phyloP scores from a whole-genome alignment of 768 basidiomycete species.

The Lanmaoa pseudosensibilis region DNA sequence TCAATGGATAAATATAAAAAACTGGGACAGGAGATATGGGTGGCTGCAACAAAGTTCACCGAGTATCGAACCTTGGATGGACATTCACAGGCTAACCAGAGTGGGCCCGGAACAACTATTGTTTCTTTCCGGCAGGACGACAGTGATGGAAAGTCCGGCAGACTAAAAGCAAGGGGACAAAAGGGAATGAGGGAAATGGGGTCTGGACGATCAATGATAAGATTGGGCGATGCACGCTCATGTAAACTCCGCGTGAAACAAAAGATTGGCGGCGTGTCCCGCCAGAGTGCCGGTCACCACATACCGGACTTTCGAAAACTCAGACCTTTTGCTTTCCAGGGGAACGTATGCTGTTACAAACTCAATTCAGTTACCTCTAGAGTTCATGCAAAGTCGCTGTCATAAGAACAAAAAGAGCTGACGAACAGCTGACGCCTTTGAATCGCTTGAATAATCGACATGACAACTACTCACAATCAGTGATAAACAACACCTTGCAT shows the following conservation, averaged over 20 bases:
- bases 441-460: neutral
- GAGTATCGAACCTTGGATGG: neutral
- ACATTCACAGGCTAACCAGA: constrained; percentile 9
- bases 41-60: constrained; percentile 18
- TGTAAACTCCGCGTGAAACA: too few species aligned
- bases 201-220: too few species aligned
- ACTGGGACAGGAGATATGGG: neutral
- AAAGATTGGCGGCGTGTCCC: too few species aligned
- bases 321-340: neutral
- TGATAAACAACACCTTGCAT: neutral
- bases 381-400: neutral
- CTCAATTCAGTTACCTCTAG: neutral
- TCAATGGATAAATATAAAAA: neutral
- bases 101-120: constrained; percentile 6
- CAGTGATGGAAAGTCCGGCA: too few species aligned
- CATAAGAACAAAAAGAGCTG: constrained; percentile 1
- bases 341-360: neutral
- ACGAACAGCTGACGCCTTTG: neutral
- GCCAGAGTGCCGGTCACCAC: too few species aligned
- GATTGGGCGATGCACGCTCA: too few species aligned
- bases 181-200: too few species aligned
- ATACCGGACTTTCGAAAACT: too few species aligned
- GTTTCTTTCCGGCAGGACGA: constrained; percentile 14
- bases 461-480: constrained; percentile 9
- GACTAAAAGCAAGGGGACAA: too few species aligned